Base-by-base conservation (phyloP, 805 yeast genomes). In the Lachancea cidri region DNA sequence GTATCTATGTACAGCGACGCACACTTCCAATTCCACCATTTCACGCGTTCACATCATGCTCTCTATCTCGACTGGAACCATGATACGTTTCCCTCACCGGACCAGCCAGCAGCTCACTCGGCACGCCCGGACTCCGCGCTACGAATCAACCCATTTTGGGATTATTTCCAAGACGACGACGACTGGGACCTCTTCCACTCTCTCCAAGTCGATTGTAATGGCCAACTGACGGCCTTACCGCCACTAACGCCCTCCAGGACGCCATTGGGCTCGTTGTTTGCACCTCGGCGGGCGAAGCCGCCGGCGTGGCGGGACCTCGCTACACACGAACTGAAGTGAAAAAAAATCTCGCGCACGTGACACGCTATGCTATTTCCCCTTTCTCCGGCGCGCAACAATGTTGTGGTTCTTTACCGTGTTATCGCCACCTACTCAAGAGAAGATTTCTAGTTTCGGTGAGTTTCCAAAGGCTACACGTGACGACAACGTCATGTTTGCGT, bases 31-130 rank as follows among this genome's bases (percentile, higher is more conserved):
- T 48, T 48, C 33, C 56, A 48, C 29, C 64, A 59, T 35, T 38
- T 47, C 8, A 24, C 24, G 3, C 42, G 49, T 14, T 45, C 57
- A 4, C 58, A 56, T 32, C 55, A 57, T 35, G 48, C 50, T 4
- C 39, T 57, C 29, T 60, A 58, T 34, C 39, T 48, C 17, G 60
- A 58, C 33, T 60, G 65, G 65, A 50, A 57, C 20, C 54, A 52
- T 31, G 60, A 55, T 27, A 45, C 41, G 33, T 50, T 60, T 32
- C 58, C 61, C 17, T 47, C 57, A 4, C 60, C 60, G 11, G 63
- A 59, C 33, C 53, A 52, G 31, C 48, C 45, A 29, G 48, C 45
- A 25, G 27, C 41, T 14, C 43, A 41, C 14, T 44, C 38, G 29
- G 30, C 36, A 30, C 43, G 41, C 18, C 33, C 42, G 24, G 47